Conservation (phyloP, 2,329 filamentous ascomycete species). For the Exophiala mesophila region DNA sequence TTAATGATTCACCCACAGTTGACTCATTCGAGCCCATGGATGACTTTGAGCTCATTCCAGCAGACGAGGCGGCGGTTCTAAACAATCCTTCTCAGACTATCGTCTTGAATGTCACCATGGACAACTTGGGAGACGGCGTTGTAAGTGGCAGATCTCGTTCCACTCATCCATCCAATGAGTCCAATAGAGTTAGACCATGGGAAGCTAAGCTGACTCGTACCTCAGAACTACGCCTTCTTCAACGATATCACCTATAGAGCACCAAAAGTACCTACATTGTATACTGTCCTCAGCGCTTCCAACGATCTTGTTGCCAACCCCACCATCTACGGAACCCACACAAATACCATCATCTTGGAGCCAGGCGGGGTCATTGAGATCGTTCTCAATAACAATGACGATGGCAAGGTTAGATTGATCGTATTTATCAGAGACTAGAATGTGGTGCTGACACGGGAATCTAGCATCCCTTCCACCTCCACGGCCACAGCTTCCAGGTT, state of each 20-base stretch:
- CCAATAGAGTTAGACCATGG: slow-evolving; percentile 12
- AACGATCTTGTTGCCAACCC: slow-evolving; percentile 48
- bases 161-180: slow-evolving; percentile 30
- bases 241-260: slow-evolving; percentile 29
- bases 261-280: slow-evolving; percentile 29
- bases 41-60: slow-evolving; percentile 65
- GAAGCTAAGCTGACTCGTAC: no score
- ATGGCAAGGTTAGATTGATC: no score
- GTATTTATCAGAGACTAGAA: no score
- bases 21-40: slow-evolving; percentile 64
- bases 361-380: slow-evolving; percentile 41
- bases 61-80: slow-evolving; percentile 59
- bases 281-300: slow-evolving; percentile 27
- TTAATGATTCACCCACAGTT: slow-evolving; percentile 49
- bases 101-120: slow-evolving; percentile 60
- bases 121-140: slow-evolving; percentile 61
- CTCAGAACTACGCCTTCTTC: no score
- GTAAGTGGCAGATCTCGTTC: slow-evolving; percentile 19
- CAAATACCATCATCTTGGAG: slow-evolving; percentile 46
- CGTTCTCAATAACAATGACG: slow-evolving; percentile 41
- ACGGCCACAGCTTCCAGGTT: slow-evolving; percentile 61
- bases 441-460: no score
- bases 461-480: slow-evolving; percentile 48
- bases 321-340: slow-evolving; percentile 60
- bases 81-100: slow-evolving; percentile 57